Evolutionary conservation across 768 basidiomycete genomes (phyloP), one percentile per base, ranked within the genome.

Genomic region (Boletus edulis): DNA sequence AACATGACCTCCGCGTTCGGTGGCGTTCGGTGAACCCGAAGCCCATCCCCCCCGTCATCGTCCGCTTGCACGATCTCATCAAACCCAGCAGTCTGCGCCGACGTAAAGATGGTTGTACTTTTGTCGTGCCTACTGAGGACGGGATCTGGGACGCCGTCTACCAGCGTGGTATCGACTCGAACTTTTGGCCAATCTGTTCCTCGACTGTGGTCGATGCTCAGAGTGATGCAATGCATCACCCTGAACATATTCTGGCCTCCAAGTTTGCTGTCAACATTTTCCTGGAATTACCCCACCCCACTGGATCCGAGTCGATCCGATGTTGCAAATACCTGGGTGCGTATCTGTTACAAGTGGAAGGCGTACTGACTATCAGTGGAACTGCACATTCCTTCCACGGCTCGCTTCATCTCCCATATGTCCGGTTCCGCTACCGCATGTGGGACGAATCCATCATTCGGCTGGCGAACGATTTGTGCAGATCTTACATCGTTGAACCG

Each of bases 241-340:
- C 2, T 67, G 56, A 64, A 44, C 52, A 64, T 6, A 46, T 59
- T 27, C 52, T 57, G 8, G 59, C 58, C 13, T 55, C 60, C 17
- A 45, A 49, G 12, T 65, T 65, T 15, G 65, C 69, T 17, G 59
- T 69, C 3, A 71, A 71, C 42, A 44, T 69, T 0, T 69, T 69
- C 27, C 10, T 63, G 17, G 61, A 69, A 46, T 0, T 47, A 2
- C 35, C 49, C 5, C n/a, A 45, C 29, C 3, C 44, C 39, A 11
- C 17, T 2, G 45, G 40, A 13, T 9, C n/a, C n/a, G n/a, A n/a
- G n/a, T n/a, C 17, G 8, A 11, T 35, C 50, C 55, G 38, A 9
- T 9, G 10, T 0, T 57, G 60, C 43, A 40, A 64, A 44, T 69
- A 71, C 42, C 5, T 69, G n/a, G 69, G 67, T 50, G 61, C 63